phyloP scores from a whole-genome alignment of 129 eudicot genomes.

The Centaurea solstitialis region DNA sequence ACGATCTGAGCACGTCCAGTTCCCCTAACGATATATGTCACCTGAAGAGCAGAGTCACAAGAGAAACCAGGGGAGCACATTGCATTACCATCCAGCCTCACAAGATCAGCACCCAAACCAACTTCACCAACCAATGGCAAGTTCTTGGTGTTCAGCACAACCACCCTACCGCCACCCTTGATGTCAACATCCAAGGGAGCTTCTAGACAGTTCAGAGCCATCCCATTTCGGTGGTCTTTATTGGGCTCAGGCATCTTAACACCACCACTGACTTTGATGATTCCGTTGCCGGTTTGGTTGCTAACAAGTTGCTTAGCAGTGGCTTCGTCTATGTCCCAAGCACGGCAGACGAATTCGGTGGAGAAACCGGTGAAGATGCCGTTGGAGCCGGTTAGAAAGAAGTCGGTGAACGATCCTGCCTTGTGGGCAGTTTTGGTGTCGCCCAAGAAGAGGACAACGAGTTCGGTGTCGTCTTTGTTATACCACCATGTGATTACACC shows the following conservation, averaged over 20 bases:
- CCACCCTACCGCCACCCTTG: constrained; percentile 72
- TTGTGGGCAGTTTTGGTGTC: constrained; percentile 80
- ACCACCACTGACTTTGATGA: constrained; percentile 55
- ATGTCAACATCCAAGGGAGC: constrained; percentile 90
- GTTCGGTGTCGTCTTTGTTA: constrained; percentile 83
- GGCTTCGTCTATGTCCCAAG: constrained; percentile 76
- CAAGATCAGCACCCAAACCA: constrained; percentile 85
- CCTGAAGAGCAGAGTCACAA: constrained; percentile 82
- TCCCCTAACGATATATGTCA: constrained; percentile 74
- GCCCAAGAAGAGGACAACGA: constrained; percentile 70
- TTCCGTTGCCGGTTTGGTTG: constrained; percentile 61
- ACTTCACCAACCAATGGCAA: constrained; percentile 90
- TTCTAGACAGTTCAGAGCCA: constrained; percentile 76
- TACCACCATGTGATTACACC: constrained; percentile 90
- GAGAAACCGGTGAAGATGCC: constrained; percentile 94
- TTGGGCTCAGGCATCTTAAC: constrained; percentile 74
- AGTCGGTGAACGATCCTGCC: constrained; percentile 70
- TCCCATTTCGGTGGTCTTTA: constrained; percentile 49
- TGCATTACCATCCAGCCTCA: constrained; percentile 65
- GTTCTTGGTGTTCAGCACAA: constrained; percentile 78
- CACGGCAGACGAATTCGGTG: constrained; percentile 70
- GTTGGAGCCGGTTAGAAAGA: constrained; percentile 70
- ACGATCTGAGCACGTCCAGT: constrained; percentile 85
- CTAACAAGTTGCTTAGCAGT: constrained; percentile 60
- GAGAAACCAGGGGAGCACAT: constrained; percentile 96